phyloP scores from a whole-genome alignment of 1,139 yeast species.

The Debaryomycetaceae sp. region DNA sequence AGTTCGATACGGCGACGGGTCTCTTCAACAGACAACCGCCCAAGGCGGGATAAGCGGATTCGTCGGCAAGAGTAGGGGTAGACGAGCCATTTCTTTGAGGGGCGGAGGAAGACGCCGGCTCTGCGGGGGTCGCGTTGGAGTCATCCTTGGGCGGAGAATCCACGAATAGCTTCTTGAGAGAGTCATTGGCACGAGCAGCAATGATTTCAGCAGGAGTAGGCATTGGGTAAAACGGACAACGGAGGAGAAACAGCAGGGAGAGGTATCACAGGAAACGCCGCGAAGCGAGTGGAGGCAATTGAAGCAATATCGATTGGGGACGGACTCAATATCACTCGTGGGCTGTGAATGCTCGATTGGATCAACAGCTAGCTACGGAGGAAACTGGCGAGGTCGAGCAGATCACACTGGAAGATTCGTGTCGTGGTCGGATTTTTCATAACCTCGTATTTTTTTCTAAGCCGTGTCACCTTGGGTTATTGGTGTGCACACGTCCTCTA shows the following conservation, averaged over 20 bases:
- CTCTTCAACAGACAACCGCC: constrained; percentile 33
- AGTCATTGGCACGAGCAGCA: constrained; percentile 39
- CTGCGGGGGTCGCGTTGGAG: constrained; percentile 2
- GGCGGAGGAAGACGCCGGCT: constrained; percentile 7
- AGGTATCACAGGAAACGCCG: constrained; percentile 1
- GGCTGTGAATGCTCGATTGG: too few relatives aligned
- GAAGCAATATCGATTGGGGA: too few relatives aligned
- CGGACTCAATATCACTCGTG: too few relatives aligned
- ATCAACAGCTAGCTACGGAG: too few relatives aligned
- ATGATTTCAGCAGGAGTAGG: constrained; percentile 53
- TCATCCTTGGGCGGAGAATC: constrained; percentile 7
- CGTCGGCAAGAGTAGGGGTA: constrained; percentile 32
- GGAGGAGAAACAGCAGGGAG: too few relatives aligned
- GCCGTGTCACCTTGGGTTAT: too few relatives aligned
- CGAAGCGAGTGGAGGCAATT: constrained; percentile 1
- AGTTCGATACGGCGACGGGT: constrained; percentile 4
- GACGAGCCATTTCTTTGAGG: constrained; percentile 4
- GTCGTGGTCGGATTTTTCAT: too few relatives aligned
- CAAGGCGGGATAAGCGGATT: constrained; percentile 63
- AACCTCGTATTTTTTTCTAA: too few relatives aligned
- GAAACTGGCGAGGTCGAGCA: too few relatives aligned
- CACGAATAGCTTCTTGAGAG: constrained; percentile 2
- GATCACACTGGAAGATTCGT: too few relatives aligned
- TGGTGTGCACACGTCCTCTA: too few relatives aligned
- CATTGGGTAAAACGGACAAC: too few relatives aligned